Evolutionary conservation across 2,329 filamentous ascomycete species (phyloP).

Genomic region (Macrophomina pseudophaseolina): DNA sequence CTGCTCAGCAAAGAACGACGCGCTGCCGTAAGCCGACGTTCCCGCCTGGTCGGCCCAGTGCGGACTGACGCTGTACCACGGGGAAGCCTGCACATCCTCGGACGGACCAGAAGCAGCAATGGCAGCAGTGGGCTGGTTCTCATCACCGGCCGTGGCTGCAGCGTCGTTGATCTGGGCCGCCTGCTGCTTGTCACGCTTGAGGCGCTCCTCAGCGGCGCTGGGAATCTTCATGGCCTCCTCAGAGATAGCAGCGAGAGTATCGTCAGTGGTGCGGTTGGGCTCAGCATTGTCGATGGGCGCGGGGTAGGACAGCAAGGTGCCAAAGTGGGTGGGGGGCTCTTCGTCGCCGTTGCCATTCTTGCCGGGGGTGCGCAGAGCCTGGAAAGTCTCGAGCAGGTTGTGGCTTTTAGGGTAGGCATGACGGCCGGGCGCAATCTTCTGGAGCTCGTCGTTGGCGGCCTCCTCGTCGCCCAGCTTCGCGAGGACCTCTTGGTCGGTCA

Average conservation of each 20-base stretch:
- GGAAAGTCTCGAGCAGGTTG: neutral
- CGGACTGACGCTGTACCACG: neutral
- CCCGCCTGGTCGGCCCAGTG: neutral
- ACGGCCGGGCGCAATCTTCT: neutral
- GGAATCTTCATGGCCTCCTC: slow-evolving; percentile 1
- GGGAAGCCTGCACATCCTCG: neutral
- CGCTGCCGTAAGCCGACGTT: neutral
- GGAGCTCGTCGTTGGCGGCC: neutral
- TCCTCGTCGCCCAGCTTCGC: neutral
- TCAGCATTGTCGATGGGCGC: neutral
- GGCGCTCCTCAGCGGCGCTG: neutral
- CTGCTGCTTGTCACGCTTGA: neutral
- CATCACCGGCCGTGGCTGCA: neutral
- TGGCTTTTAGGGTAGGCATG: neutral
- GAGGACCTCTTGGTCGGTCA: neutral
- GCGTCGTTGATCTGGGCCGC: neutral
- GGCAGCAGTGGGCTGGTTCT: no score
- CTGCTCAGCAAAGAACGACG: neutral
- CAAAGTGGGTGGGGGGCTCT: no score
- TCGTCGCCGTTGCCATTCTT: neutral
- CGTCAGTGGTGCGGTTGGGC: neutral
- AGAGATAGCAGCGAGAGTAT: neutral
- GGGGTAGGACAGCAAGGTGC: neutral
- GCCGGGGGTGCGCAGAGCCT: neutral
- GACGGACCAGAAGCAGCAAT: no score